Evolutionary conservation across 2,329 filamentous ascomycete species (phyloP), one percentile per base, ranked within the genome.

Genomic region (Xylaria sp.): DNA sequence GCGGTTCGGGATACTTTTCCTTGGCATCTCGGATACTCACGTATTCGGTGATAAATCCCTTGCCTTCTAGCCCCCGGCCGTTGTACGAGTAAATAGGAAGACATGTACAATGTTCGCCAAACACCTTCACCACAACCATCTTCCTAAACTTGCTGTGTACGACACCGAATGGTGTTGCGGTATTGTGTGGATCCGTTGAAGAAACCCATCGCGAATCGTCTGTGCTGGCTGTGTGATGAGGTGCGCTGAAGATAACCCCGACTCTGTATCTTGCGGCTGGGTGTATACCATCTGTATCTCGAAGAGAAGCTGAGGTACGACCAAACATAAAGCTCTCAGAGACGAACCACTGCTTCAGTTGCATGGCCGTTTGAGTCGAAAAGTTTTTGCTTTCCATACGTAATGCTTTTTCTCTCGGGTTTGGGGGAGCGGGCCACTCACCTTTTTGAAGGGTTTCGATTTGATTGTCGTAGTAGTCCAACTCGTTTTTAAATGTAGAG

Each of bases 81-180:
- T 75, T 69, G 58, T 76, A 70, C 0, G 73, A 70, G 54, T 74
- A 77, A 18, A 78, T 74, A 1, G 75, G 76, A 4, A 75, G 13
- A n/a, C 72, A 76, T 3, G 64, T 47, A 37, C 72, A 65, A 51
- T 75, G 71, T n/a, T 69, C 61, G 16, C 66, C 69, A 27, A 73
- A 77, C 9, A 53, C 37, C 8, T 71, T 63, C 1, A 77, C 9
- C 0, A 78, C 74, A 4, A 78, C 58, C 72, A 76, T 73, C 54
- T 74, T 76, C 23, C 77, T 71, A 32, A 71, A 75, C 60, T 78
- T 76, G 35, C 72, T 74, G 32, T 71, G 48, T 1, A 76, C 68
- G 0, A 70, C 68, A 1, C 75, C 76, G 57, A 70, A 78, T 1
- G 74, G 71, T 1, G 75, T 75, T 8, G 72, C 68, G 1, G 75